Conservation (phyloP, 2,329 filamentous ascomycete species). For the Colletotrichum phormii region DNA sequence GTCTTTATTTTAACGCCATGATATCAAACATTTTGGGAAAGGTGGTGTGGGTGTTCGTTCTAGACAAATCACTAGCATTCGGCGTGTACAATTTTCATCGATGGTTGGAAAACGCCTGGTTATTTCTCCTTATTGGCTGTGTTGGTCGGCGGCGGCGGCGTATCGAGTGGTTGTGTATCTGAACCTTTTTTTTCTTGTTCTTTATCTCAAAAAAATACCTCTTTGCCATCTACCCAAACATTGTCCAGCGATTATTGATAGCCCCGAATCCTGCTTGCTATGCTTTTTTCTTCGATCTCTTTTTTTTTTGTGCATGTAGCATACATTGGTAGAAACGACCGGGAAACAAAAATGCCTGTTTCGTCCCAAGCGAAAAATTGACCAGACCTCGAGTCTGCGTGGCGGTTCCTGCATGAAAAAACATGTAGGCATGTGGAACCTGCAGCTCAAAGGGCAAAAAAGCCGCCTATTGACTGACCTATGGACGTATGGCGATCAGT, state of each 20-base stretch:
- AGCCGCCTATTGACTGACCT: background rate
- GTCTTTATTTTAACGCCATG: constrained; percentile 14
- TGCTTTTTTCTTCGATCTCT: background rate
- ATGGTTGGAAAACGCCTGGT: background rate
- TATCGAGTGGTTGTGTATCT: background rate
- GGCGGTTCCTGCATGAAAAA: background rate
- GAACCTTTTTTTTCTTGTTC: background rate
- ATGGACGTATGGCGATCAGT: constrained; percentile 3
- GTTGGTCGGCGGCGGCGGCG: background rate
- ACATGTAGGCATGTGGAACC: background rate
- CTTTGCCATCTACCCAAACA: background rate
- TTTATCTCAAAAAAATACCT: background rate
- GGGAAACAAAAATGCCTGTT: background rate
- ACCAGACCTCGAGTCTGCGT: background rate
- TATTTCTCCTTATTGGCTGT: background rate
- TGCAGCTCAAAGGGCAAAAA: background rate
- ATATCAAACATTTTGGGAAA: constrained; percentile 30
- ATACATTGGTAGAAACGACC: background rate
- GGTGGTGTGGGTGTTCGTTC: background rate
- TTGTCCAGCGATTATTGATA: background rate
- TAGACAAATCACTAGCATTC: constrained; percentile 30
- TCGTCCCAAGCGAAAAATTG: background rate
- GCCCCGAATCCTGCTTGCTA: background rate
- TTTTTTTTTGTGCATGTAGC: background rate
- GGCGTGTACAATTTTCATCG: constrained; percentile 5